Evolutionary conservation across 257 asterid genomes (phyloP).

Genomic region (Lantana camara): DNA sequence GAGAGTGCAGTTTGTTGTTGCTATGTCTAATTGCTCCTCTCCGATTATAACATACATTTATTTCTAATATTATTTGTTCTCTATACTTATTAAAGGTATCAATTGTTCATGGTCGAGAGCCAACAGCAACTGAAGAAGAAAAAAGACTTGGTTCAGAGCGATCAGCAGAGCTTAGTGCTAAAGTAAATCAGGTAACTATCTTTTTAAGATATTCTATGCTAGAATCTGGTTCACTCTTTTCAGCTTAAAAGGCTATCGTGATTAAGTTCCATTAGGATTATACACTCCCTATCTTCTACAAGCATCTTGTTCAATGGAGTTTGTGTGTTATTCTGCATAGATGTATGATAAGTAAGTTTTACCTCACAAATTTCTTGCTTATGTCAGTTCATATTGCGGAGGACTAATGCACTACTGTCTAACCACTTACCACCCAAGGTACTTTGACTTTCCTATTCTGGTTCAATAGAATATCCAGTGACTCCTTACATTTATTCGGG

Average conservation of each 20-base stretch:
- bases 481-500: neutral
- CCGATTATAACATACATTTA: conserved; percentile 18
- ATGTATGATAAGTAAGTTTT: conserved; percentile 16
- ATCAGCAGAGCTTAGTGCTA: conserved; percentile 82
- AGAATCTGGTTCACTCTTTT: conserved; percentile 12
- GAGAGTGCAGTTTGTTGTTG: no score
- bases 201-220: conserved; percentile 19
- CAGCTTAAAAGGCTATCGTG: conserved; percentile 11
- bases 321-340: conserved; percentile 16
- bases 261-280: conserved; percentile 22
- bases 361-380: conserved; percentile 32
- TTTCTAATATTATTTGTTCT: conserved; percentile 26
- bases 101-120: conserved; percentile 93
- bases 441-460: conserved; percentile 22
- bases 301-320: conserved; percentile 13
- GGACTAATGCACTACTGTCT: conserved; percentile 93
- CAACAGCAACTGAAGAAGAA: conserved; percentile 80
- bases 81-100: conserved; percentile 56
- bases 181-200: conserved; percentile 79
- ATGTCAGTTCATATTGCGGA: conserved; percentile 86
- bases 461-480: conserved; percentile 3
- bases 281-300: conserved; percentile 21
- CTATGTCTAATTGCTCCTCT: conserved; percentile 20
- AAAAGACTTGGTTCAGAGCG: conserved; percentile 85
- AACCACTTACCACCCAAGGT: conserved; percentile 99